Percentiles rank a stretch among this genome's conserved stretches.
Conservation (phyloP, 305 asterid genomes). For the Fraxinus velutina region DNA sequence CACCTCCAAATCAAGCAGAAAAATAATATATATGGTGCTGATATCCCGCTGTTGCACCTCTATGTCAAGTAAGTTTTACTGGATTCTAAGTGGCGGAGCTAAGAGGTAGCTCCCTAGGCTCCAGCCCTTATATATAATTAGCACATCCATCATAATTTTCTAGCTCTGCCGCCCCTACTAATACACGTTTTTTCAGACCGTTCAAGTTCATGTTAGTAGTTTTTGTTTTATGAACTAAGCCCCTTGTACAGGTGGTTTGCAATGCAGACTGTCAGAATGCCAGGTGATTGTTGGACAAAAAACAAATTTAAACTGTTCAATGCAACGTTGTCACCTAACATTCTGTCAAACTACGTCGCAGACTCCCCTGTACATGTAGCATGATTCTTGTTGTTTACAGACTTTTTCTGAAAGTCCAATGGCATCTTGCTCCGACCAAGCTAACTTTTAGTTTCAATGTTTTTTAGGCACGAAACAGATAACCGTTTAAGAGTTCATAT, state of each 20-base stretch:
- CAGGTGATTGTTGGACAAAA: too few relatives aligned
- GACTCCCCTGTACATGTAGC: neutral
- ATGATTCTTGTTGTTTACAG: neutral
- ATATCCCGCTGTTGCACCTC: slow-evolving; percentile 76
- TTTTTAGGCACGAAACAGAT: slow-evolving; percentile 75
- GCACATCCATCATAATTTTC: neutral
- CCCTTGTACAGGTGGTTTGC: too few relatives aligned
- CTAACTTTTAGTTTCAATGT: neutral
- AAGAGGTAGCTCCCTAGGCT: neutral
- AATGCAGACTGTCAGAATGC: too few relatives aligned
- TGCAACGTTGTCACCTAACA: too few relatives aligned
- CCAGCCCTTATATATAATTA: neutral
- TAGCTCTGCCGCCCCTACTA: neutral
- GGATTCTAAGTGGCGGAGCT: neutral
- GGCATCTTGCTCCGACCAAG: neutral
- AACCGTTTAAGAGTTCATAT: slow-evolving; percentile 76
- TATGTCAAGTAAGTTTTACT: slow-evolving; percentile 58
- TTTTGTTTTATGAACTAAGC: too few relatives aligned
- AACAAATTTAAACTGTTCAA: too few relatives aligned
- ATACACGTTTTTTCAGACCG: neutral
- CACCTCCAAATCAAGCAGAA: slow-evolving; percentile 68
- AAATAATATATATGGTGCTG: slow-evolving; percentile 66
- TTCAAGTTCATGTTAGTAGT: neutral
- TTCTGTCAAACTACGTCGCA: neutral
- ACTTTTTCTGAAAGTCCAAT: neutral